These are phyloP conservation scores for Candida sithepensis DNA, from an alignment of 805 yeast genomes.

Conservation along the genomic window DNA sequence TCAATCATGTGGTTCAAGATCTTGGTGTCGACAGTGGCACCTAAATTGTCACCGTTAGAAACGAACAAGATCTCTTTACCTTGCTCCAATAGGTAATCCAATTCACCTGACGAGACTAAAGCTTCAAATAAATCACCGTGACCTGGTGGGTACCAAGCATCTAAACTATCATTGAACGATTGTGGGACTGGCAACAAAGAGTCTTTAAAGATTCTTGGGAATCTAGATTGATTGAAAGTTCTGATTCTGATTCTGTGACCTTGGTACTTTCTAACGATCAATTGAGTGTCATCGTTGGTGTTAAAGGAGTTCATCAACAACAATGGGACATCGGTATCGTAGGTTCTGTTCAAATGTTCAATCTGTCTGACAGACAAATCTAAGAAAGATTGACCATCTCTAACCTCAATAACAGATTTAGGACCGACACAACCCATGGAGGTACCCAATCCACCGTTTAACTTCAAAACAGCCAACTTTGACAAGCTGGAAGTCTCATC, in stretches of 20 bases:
- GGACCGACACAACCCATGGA: slow-evolving; percentile 99
- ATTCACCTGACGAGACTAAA: slow-evolving; percentile 82
- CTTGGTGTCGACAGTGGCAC: slow-evolving; percentile 94
- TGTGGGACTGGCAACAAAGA: slow-evolving; percentile 95
- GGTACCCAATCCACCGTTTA: slow-evolving; percentile 98
- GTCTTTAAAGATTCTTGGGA: slow-evolving; percentile 93
- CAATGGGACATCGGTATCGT: slow-evolving; percentile 91
- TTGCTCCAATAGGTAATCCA: slow-evolving; percentile 82
- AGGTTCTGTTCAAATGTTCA: slow-evolving; percentile 86
- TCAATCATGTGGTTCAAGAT: slow-evolving; percentile 91
- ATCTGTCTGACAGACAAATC: slow-evolving; percentile 96
- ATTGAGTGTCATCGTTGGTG: slow-evolving; percentile 93
- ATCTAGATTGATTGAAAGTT: slow-evolving; percentile 97
- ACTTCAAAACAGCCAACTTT: slow-evolving; percentile 90
- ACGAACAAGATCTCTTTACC: slow-evolving; percentile 95
- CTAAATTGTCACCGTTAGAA: slow-evolving; percentile 97
- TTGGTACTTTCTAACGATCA: slow-evolving; percentile 92
- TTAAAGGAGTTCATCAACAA: slow-evolving; percentile 98
- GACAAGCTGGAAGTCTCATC: slow-evolving; percentile 46
- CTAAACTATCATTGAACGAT: slow-evolving; percentile 64
- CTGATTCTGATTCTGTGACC: slow-evolving; percentile 93
- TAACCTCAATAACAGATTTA: slow-evolving; percentile 94
- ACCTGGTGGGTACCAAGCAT: slow-evolving; percentile 99
- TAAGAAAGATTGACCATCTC: slow-evolving; percentile 96
- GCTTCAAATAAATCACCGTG: slow-evolving; percentile 97